A percentile compares a stretch with the other conserved stretches of the same genome.
Conservation (phyloP, 306 rosid species). For the Quercus suber region DNA sequence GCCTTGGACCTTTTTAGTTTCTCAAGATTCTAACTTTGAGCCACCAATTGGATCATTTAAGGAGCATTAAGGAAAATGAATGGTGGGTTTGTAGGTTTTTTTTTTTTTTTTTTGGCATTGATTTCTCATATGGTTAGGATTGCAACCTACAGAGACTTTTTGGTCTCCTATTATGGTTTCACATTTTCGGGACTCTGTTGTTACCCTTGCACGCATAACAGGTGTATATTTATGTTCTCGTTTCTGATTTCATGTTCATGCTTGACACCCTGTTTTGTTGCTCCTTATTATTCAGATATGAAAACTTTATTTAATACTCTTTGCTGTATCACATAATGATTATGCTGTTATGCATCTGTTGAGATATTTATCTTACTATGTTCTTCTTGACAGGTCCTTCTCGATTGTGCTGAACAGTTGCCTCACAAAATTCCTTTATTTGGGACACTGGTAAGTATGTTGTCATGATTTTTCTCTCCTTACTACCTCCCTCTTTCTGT, state of each 20-base stretch:
- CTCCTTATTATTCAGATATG: not conserved
- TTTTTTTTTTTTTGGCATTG: not conserved
- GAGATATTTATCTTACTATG: conserved; percentile 12
- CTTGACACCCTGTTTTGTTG: not conserved
- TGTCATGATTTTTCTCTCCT: not conserved
- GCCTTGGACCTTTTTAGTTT: not conserved
- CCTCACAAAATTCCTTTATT: conserved; percentile 91
- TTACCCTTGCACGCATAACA: too few species aligned
- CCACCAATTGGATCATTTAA: too few species aligned
- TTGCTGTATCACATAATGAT: not conserved
- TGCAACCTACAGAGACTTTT: not conserved
- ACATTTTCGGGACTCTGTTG: not conserved
- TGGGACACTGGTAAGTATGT: conserved; percentile 72
- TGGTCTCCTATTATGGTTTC: not conserved
- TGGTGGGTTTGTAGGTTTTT: not conserved
- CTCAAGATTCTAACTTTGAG: too few species aligned
- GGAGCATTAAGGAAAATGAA: not conserved
- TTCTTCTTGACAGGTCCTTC: conserved; percentile 64
- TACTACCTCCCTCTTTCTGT: not conserved
- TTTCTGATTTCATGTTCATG: not conserved
- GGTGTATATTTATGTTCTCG: not conserved
- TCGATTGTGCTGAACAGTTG: conserved; percentile 75
- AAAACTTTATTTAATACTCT: not conserved
- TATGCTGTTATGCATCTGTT: conserved; percentile 1
- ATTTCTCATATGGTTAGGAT: not conserved